Percentiles rank a stretch among this genome's conserved stretches.
These are phyloP conservation scores for Gaeumannomyces sp. DNA, from an alignment of 2,329 filamentous ascomycete genomes.

Conservation along the genomic window DNA sequence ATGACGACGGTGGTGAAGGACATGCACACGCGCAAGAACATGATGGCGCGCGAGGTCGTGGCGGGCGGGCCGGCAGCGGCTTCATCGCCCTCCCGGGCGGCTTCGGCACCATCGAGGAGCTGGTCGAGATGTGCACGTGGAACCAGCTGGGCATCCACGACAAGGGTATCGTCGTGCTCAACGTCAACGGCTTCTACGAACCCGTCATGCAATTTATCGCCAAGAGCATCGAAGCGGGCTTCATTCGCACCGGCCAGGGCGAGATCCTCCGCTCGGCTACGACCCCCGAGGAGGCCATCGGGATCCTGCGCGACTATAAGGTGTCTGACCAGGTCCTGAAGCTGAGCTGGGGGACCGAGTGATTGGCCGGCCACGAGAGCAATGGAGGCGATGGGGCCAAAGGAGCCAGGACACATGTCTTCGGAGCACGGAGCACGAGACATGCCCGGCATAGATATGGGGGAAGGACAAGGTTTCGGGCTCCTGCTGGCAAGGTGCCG, in stretches of 20 bases:
- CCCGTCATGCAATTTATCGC: slow-evolving; percentile 77
- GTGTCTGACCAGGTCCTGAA: slow-evolving; percentile 70
- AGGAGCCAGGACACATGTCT: too few relatives aligned
- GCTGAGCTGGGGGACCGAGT: slow-evolving; percentile 72
- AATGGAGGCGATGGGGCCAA: not conserved
- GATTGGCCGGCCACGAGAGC: slow-evolving; percentile 15
- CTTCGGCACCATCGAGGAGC: slow-evolving; percentile 92
- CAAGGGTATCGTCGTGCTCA: slow-evolving; percentile 72
- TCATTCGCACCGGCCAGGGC: slow-evolving; percentile 64
- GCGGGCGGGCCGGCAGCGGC: slow-evolving; percentile 75
- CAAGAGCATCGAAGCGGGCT: slow-evolving; percentile 68
- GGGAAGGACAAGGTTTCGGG: too few relatives aligned
- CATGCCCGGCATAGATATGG: too few relatives aligned
- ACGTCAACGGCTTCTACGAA: slow-evolving; percentile 89
- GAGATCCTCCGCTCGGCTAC: slow-evolving; percentile 74
- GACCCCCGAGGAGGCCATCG: slow-evolving; percentile 65
- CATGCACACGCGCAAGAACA: slow-evolving; percentile 92
- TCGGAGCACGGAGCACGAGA: too few relatives aligned
- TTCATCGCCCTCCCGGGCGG: slow-evolving; percentile 87
- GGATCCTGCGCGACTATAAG: slow-evolving; percentile 66
- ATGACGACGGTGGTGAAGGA: slow-evolving; percentile 82
- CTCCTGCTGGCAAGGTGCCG: too few relatives aligned
- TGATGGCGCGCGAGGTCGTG: slow-evolving; percentile 88
- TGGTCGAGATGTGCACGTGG: slow-evolving; percentile 89
- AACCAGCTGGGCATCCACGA: slow-evolving; percentile 93